These are phyloP conservation scores for Penicillium sp. DNA, from an alignment of 2,329 filamentous ascomycete genomes.

Conservation along the genomic window DNA sequence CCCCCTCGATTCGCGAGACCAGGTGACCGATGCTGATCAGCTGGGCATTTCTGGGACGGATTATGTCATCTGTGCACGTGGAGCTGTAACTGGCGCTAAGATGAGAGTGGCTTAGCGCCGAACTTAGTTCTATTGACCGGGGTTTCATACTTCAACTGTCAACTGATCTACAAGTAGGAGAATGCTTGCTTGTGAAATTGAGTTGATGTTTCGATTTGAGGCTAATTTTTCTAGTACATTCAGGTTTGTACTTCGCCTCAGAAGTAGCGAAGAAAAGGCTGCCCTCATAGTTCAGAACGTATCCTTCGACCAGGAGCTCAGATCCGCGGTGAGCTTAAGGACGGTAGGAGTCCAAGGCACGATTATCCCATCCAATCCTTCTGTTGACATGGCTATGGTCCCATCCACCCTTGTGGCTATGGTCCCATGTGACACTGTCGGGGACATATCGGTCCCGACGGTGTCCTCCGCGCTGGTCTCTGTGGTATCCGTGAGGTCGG, in stretches of 20 bases:
- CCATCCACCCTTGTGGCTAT: conserved; percentile 6
- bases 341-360: conserved; percentile 30
- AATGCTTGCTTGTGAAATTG: background rate
- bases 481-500: background rate
- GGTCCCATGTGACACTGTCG: background rate
- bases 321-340: conserved; percentile 4
- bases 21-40: conserved; percentile 10
- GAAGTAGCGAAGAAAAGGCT: background rate
- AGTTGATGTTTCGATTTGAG: background rate
- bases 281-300: background rate
- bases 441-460: conserved; percentile 6
- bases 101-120: background rate
- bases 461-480: background rate
- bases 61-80: conserved; percentile 9
- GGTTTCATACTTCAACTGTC: background rate
- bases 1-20: background rate
- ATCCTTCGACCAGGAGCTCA: background rate
- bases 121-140: background rate
- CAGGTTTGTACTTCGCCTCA: background rate
- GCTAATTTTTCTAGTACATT: background rate
- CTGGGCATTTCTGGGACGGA: background rate
- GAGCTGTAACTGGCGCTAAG: background rate
- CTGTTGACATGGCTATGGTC: background rate
- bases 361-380: conserved; percentile 2
- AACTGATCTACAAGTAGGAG: background rate